Conservation (phyloP, 2,329 filamentous ascomycete species). For the Mycogone perniciosa region DNA sequence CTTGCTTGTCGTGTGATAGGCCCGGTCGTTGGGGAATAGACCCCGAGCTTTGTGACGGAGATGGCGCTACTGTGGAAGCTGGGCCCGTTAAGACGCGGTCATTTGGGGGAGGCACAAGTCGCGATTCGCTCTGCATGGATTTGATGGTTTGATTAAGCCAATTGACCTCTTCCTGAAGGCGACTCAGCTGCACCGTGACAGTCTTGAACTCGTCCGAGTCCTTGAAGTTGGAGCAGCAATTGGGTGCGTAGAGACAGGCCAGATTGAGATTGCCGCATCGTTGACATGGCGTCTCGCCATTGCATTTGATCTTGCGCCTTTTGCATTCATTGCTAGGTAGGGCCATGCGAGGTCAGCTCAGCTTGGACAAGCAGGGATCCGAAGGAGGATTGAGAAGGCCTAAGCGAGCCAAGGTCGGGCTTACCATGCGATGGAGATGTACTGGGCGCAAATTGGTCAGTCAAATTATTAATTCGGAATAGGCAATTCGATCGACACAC, state of each 20-base stretch:
- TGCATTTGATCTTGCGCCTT: slow-evolving; percentile 69
- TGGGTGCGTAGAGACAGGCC: slow-evolving; percentile 58
- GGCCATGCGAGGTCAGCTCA: slow-evolving; percentile 4
- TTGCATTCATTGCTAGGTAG: slow-evolving; percentile 61
- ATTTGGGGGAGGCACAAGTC: slow-evolving; percentile 28
- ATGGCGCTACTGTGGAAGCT: slow-evolving; percentile 31
- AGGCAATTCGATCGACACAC: too few species aligned
- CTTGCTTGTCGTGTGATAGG: slow-evolving; percentile 46
- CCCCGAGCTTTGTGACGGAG: slow-evolving; percentile 37
- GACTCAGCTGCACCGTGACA: slow-evolving; percentile 67
- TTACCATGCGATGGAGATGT: slow-evolving; percentile 58
- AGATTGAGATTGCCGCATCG: slow-evolving; percentile 63
- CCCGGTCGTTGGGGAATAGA: slow-evolving; percentile 34
- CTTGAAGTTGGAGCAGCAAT: slow-evolving; percentile 72
- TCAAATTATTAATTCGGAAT: not conserved
- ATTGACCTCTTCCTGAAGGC: slow-evolving; percentile 79
- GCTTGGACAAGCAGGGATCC: not conserved
- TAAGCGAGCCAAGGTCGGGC: slow-evolving; percentile 16
- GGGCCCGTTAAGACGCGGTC: slow-evolving; percentile 29
- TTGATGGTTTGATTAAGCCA: slow-evolving; percentile 67
- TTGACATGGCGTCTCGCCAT: slow-evolving; percentile 61
- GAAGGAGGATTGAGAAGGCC: too few species aligned
- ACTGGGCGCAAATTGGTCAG: slow-evolving; percentile 28
- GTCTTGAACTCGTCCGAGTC: slow-evolving; percentile 86
- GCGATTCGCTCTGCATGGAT: slow-evolving; percentile 53